Conservation (phyloP, 768 basidiomycete species). For the Heimioporus sp. region DNA sequence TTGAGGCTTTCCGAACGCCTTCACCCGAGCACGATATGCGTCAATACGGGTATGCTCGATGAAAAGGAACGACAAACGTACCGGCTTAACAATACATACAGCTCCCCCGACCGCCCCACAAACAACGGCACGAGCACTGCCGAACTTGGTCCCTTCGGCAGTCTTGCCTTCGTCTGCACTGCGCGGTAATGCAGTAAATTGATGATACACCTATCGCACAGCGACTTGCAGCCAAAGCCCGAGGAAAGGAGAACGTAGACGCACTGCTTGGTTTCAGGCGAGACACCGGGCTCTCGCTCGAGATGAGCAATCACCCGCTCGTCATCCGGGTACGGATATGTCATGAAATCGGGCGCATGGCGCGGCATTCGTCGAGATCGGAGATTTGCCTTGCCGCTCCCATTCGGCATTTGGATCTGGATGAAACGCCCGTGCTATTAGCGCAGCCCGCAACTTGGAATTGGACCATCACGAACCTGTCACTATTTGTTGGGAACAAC, state of each 20-base stretch:
- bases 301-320: conserved; percentile 8
- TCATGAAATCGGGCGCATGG: conserved; percentile 11
- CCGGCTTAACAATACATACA: conserved; percentile 85
- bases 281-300: conserved; percentile 8
- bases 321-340: conserved; percentile 15
- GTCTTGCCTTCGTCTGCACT: conserved; percentile 29
- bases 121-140: conserved; percentile 86
- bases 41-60: too few species aligned
- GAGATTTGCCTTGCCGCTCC: not conserved
- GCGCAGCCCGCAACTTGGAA: too few species aligned
- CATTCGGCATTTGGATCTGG: conserved; percentile 8
- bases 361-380: not conserved
- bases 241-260: not conserved
- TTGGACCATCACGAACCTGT: too few species aligned
- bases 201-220: conserved; percentile 19
- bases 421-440: too few species aligned
- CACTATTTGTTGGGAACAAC: too few species aligned
- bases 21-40: not conserved
- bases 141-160: conserved; percentile 61
- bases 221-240: not conserved
- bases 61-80: conserved; percentile 35
- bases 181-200: conserved; percentile 28
- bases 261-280: conserved; percentile 23
- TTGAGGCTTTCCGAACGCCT: conserved; percentile 74
- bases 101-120: conserved; percentile 76